Base-by-base conservation (phyloP, 1,284 basidiomycete genomes). In the Ceraceosorus bombacis region DNA sequence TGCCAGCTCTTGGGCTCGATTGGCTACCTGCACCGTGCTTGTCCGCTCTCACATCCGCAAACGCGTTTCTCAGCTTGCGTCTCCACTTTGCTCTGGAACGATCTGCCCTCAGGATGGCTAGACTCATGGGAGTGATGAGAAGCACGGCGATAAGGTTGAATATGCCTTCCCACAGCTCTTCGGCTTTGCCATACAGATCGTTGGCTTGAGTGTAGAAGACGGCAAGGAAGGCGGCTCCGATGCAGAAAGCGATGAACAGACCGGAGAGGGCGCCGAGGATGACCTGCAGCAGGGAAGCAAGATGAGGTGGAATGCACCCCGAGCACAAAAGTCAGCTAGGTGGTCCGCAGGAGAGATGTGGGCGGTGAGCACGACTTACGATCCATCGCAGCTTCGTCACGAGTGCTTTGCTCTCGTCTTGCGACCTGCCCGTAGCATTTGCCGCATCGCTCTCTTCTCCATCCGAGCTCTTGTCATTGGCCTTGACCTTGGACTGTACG, bases 151-250 rank as follows among this genome's bases (percentile, higher is more conserved):
- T 58, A 15, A 76, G 67, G 61, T 70, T 71, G 58, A 76, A 73
- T 58, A 74, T 73, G 27, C 73, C 72, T 55, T 76, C 74, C 74
- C 74, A 76, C 1, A 74, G 71, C 57, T 76, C 74, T 49, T 76
- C 74, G 0, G 78, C 70, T 60, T 77, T 69, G 46, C 78, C 79
- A 79, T 82, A 84, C 2, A 84, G 75, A 66, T 84, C 80, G 57
- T 76, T 78, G 46, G 83, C 75, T 57, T 81, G 81, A 59, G 73
- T 73, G 62, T 76, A 76, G 61, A 76, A 76, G 39, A 76, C 64
- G 40, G 71, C 73, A 5, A 76, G 61, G 60, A 75, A 76, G 8
- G 68, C 69, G 17, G 73, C 71, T 15, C 74, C 74, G 27, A 76
- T 75, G 53, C 55, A 51, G 51, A 70, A 70, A 8, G 74, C 70